Conservation (phyloP, 2,329 filamentous ascomycete species). For the Rhytidhysteron rufulum region DNA sequence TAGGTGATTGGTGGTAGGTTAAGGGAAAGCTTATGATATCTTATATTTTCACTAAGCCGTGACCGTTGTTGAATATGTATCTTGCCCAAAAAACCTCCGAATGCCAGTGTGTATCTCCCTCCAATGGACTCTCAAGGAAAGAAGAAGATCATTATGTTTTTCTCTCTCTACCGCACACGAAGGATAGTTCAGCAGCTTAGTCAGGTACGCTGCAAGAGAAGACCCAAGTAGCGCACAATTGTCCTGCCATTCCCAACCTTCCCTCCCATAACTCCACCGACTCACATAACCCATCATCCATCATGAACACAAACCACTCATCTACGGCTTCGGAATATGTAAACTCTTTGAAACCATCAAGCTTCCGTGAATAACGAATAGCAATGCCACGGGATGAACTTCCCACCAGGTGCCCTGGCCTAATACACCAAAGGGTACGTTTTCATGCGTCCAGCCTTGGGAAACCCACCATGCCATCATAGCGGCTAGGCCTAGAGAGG, state of each 20-base stretch:
- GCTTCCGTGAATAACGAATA: constrained; percentile 88
- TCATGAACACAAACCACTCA: background rate
- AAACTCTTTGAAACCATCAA: constrained; percentile 94
- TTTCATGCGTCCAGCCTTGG: constrained; percentile 72
- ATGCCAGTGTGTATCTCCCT: background rate
- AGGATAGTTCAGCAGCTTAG: background rate
- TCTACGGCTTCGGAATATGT: constrained; percentile 81
- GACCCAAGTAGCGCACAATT: too few relatives aligned
- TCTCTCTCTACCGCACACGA: background rate
- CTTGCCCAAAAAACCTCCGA: background rate
- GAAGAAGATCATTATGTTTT: background rate
- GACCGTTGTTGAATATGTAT: background rate
- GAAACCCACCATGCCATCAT: constrained; percentile 89
- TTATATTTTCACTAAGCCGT: background rate
- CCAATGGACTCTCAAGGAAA: background rate
- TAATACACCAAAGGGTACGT: constrained; percentile 72
- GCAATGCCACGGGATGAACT: constrained; percentile 74
- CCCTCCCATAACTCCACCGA: background rate
- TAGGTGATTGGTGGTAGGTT: too few relatives aligned
- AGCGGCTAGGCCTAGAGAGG: constrained; percentile 72
- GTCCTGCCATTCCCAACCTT: background rate
- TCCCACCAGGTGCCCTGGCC: constrained; percentile 66
- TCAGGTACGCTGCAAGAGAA: too few relatives aligned
- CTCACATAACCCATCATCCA: background rate
- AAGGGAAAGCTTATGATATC: background rate